Percentiles rank a stretch among this genome's conserved stretches.
phyloP scores from a whole-genome alignment of 2,329 filamentous ascomycete species.

The Aspergillus japonicus region DNA sequence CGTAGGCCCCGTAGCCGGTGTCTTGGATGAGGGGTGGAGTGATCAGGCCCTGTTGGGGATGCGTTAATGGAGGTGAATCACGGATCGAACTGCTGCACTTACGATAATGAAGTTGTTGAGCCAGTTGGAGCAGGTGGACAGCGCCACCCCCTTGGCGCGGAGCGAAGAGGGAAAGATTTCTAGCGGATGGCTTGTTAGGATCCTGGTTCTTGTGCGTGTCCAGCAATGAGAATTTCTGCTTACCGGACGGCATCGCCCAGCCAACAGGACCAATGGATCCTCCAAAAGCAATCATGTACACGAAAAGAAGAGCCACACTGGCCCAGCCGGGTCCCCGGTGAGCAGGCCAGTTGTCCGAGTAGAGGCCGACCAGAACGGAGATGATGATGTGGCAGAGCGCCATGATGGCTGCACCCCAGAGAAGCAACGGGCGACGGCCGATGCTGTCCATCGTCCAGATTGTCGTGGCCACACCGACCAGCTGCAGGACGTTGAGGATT shows the following conservation, averaged over 20 bases:
- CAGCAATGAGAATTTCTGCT: neutral
- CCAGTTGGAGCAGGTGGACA: conserved; percentile 65
- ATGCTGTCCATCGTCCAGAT: conserved; percentile 52
- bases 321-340: conserved; percentile 56
- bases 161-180: conserved; percentile 65
- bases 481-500: conserved; percentile 52
- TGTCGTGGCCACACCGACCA: conserved; percentile 48
- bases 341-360: conserved; percentile 50
- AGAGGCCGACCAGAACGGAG: conserved; percentile 55
- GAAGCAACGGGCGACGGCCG: conserved; percentile 48
- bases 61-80: conserved; percentile 14
- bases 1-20: conserved; percentile 53
- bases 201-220: neutral
- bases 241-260: conserved; percentile 44
- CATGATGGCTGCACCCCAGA: conserved; percentile 49
- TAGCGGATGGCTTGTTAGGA: conserved; percentile 30
- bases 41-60: conserved; percentile 52
- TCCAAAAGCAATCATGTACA: conserved; percentile 64
- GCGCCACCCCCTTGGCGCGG: conserved; percentile 64
- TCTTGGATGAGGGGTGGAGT: conserved; percentile 63
- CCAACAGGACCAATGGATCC: conserved; percentile 57
- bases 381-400: conserved; percentile 51
- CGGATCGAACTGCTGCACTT: conserved; percentile 18
- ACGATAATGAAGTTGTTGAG: conserved; percentile 63
- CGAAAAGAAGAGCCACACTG: conserved; percentile 58